These are phyloP conservation scores for Acer yangbiense DNA, from an alignment of 345 rosid species.

Conservation along the genomic window DNA sequence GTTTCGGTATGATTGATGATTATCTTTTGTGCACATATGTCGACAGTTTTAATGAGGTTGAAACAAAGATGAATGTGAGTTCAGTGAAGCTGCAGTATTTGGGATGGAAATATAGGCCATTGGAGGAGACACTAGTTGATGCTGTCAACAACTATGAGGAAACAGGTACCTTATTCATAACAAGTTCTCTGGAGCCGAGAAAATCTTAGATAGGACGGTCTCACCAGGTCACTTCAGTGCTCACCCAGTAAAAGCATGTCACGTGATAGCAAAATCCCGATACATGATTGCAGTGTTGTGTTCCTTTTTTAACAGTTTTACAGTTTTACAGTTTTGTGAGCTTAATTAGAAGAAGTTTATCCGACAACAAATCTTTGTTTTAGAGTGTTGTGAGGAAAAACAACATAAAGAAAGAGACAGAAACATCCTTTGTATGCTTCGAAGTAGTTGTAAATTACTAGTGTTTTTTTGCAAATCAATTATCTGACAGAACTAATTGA, in stretches of 20 bases:
- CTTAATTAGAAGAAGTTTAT: conserved; percentile 9
- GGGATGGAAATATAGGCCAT: conserved; percentile 51
- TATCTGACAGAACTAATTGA: not conserved
- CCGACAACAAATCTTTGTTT: not conserved
- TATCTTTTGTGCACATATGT: not conserved
- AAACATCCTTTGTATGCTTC: conserved; percentile 24
- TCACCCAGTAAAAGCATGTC: too few species aligned
- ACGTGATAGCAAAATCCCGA: not conserved
- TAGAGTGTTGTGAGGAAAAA: conserved; percentile 4
- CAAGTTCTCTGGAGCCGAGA: not conserved
- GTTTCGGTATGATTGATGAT: not conserved
- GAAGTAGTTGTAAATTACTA: conserved; percentile 2
- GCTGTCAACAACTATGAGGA: conserved; percentile 41
- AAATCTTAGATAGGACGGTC: not conserved
- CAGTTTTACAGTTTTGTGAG: not conserved
- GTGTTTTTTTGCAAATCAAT: not conserved
- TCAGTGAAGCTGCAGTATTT: conserved; percentile 44
- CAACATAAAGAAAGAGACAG: conserved; percentile 23
- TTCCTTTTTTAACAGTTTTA: not conserved
- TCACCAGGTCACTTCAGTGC: not conserved
- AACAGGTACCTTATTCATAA: conserved; percentile 23
- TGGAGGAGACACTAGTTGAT: conserved; percentile 47
- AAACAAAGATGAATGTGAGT: conserved; percentile 22
- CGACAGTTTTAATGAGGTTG: conserved; percentile 26
- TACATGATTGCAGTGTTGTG: not conserved